phyloP scores from a whole-genome alignment of 768 basidiomycete genomes.

The Pleurotus tuber-regium region DNA sequence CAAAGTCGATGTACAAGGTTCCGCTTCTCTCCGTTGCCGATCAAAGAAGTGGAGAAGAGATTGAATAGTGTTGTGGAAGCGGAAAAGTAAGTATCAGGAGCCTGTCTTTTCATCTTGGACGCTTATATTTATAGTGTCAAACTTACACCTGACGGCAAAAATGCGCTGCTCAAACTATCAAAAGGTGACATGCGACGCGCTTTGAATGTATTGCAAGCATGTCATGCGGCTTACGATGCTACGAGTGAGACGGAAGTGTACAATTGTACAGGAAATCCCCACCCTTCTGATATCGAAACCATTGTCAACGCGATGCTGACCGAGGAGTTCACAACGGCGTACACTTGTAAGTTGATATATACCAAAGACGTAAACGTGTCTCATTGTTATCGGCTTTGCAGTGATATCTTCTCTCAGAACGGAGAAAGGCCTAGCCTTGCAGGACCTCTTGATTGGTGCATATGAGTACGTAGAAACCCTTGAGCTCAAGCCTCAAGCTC shows the following conservation, averaged over 20 bases:
- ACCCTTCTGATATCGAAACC: slow-evolving; percentile 90
- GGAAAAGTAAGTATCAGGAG: slow-evolving; percentile 61
- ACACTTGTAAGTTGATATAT: slow-evolving; percentile 65
- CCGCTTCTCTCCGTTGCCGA: slow-evolving; percentile 91
- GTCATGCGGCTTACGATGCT: slow-evolving; percentile 92
- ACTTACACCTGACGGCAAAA: slow-evolving; percentile 80
- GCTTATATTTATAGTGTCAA: slow-evolving; percentile 59
- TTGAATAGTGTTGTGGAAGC: slow-evolving; percentile 74
- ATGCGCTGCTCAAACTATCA: slow-evolving; percentile 89
- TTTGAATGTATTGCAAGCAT: slow-evolving; percentile 94
- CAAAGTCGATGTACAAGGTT: slow-evolving; percentile 98
- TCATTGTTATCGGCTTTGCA: slow-evolving; percentile 28
- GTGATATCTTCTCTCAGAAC: slow-evolving; percentile 87
- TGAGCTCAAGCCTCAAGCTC: slow-evolving; percentile 81
- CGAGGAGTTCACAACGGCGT: slow-evolving; percentile 92
- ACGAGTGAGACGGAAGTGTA: slow-evolving; percentile 91
- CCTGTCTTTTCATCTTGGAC: background rate
- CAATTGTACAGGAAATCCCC: slow-evolving; percentile 95
- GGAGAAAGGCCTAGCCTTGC: slow-evolving; percentile 90
- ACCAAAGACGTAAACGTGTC: too few relatives aligned
- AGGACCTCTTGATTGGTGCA: slow-evolving; percentile 89
- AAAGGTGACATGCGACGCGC: slow-evolving; percentile 98
- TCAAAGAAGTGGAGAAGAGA: slow-evolving; percentile 80
- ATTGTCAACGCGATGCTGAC: slow-evolving; percentile 95
- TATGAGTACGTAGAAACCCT: slow-evolving; percentile 89